Percentiles rank a stretch among this genome's conserved stretches.
Conservation (phyloP, 441 rosid species). For the Kokia cookei region DNA sequence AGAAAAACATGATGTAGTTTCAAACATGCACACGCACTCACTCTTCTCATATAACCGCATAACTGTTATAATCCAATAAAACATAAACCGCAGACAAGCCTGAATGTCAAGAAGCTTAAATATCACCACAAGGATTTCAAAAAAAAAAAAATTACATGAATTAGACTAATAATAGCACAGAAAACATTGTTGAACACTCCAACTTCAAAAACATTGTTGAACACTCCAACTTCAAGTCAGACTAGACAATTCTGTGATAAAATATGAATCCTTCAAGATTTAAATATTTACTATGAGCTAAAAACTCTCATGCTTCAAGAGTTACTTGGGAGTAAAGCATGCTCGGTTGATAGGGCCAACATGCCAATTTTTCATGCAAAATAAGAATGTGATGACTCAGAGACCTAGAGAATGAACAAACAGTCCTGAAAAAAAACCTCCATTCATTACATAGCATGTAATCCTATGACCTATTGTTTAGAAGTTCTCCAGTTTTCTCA, state of each 20-base stretch:
- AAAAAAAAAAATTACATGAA: background rate
- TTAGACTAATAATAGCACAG: background rate
- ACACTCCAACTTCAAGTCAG: background rate
- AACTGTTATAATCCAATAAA: background rate
- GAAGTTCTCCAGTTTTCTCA: background rate
- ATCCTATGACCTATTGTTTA: background rate
- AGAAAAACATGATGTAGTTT: background rate
- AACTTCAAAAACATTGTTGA: background rate
- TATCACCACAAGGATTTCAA: background rate
- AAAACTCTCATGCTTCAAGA: background rate
- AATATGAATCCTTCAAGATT: background rate
- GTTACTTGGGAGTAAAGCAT: background rate
- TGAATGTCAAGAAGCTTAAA: background rate
- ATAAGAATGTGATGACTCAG: background rate
- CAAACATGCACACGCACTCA: background rate
- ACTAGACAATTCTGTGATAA: background rate
- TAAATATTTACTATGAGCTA: background rate
- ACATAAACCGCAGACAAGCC: background rate
- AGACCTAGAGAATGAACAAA: background rate
- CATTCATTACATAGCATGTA: background rate
- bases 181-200: background rate
- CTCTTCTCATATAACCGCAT: slow-evolving; percentile 2
- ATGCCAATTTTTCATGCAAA: background rate
- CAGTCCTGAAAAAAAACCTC: background rate
- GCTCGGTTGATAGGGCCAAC: background rate